Conservation (phyloP, 78 protist genomes). For the Guillardia theta region DNA sequence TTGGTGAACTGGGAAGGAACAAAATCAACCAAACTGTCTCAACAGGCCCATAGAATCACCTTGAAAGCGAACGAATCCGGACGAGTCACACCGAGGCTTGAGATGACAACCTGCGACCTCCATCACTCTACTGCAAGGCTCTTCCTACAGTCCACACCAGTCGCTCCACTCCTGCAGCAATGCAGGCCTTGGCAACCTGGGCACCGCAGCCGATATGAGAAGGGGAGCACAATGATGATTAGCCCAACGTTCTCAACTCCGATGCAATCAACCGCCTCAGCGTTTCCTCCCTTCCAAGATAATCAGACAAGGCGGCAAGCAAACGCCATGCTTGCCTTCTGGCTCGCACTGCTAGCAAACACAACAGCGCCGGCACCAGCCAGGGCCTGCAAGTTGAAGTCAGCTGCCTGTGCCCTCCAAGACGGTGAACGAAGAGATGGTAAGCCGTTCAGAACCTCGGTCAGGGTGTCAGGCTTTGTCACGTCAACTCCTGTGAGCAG, state of each 20-base stretch:
- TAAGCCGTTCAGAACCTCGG: background rate
- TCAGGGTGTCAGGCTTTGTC: background rate
- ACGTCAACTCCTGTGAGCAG: background rate
- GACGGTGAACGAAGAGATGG: background rate
- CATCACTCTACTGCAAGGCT: too few species aligned
- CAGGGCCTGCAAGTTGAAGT: too few species aligned
- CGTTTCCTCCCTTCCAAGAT: background rate
- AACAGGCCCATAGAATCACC: too few species aligned
- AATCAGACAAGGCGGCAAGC: too few species aligned
- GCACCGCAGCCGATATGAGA: too few species aligned
- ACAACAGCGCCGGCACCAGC: background rate
- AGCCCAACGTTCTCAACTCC: background rate
- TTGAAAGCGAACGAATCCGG: background rate
- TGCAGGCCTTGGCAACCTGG: background rate
- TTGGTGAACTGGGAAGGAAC: too few species aligned
- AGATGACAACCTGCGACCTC: too few species aligned
- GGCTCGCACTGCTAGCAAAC: background rate
- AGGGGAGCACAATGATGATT: too few species aligned
- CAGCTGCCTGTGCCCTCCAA: too few species aligned
- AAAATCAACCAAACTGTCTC: too few species aligned
- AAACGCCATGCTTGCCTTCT: too few species aligned
- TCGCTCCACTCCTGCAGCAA: constrained; percentile 4
- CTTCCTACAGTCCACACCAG: too few species aligned
- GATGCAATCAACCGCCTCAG: background rate
- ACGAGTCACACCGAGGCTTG: background rate